Conservation (phyloP, 768 basidiomycete species). For the Boletus rubroflammeus region DNA sequence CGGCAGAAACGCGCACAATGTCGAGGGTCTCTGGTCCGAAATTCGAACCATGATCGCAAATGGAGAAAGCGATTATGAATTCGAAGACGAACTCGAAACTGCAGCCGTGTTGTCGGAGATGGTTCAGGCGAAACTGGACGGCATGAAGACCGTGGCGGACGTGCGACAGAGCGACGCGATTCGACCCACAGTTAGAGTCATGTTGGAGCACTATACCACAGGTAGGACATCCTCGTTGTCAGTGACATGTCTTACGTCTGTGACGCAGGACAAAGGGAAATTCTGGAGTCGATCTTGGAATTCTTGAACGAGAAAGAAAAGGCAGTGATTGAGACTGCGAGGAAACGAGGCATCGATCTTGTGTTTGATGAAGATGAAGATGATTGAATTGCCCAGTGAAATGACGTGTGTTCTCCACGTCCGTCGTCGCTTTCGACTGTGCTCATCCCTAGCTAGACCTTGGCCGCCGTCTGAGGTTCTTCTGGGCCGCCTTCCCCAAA, state of each 20-base stretch:
- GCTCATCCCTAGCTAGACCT: not conserved
- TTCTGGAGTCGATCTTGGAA: constrained; percentile 49
- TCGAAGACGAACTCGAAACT: constrained; percentile 68
- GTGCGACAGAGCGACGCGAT: constrained; percentile 24
- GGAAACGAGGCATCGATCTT: constrained; percentile 50
- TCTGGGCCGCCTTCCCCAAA: not conserved
- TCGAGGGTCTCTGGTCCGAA: constrained; percentile 59
- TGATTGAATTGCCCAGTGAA: not conserved
- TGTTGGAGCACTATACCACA: constrained; percentile 68
- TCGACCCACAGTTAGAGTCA: constrained; percentile 55
- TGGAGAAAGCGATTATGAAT: constrained; percentile 27
- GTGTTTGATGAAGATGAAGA: constrained; percentile 39
- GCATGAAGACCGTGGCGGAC: constrained; percentile 40
- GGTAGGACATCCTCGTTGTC: constrained; percentile 38
- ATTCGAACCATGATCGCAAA: constrained; percentile 35
- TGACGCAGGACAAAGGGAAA: constrained; percentile 55
- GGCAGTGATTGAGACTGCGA: constrained; percentile 46
- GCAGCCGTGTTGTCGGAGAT: constrained; percentile 65
- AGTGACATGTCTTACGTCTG: not conserved
- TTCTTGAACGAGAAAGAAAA: constrained; percentile 48
- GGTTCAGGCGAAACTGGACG: constrained; percentile 48
- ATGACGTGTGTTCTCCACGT: not conserved
- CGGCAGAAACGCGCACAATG: constrained; percentile 52
- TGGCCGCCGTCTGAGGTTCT: no score
- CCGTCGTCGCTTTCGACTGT: not conserved